A percentile compares a stretch with the other conserved stretches of the same genome.
Evolutionary conservation across 768 basidiomycete species (phyloP).

Genomic region (Pleurotus sapidus): DNA sequence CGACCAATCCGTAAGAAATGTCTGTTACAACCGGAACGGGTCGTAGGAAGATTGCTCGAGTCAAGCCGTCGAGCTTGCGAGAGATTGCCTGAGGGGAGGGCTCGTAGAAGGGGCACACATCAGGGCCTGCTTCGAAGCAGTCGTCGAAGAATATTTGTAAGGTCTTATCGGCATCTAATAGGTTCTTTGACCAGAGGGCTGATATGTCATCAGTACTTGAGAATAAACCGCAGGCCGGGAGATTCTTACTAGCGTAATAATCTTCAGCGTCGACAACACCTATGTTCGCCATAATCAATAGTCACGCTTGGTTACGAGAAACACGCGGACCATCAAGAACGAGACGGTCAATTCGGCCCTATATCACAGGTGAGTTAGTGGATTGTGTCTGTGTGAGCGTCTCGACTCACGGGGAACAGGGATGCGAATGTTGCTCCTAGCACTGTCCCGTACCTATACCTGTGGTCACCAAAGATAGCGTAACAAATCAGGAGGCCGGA

Average conservation of each 20-base stretch:
- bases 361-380: neutral
- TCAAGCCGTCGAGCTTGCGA: constrained; percentile 12
- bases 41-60: constrained; percentile 8
- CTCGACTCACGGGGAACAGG: constrained; percentile 22
- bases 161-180: constrained; percentile 17
- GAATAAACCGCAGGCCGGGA: neutral
- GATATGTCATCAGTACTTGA: neutral
- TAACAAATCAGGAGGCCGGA: neutral
- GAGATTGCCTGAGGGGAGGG: constrained; percentile 13
- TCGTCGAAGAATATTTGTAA: constrained; percentile 17
- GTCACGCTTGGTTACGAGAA: neutral
- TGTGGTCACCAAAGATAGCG: neutral
- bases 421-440: constrained; percentile 30
- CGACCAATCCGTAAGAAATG: constrained; percentile 19
- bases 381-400: constrained; percentile 14
- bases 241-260: constrained; percentile 19
- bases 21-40: constrained; percentile 16
- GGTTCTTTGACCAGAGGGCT: neutral
- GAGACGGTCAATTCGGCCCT: constrained; percentile 29
- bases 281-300: neutral
- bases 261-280: constrained; percentile 21
- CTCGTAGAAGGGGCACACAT: constrained; percentile 19
- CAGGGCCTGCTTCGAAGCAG: constrained; percentile 17
- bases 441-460: constrained; percentile 20
- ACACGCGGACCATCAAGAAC: constrained; percentile 23